Base-by-base conservation (phyloP, 2,329 filamentous ascomycete species). In the Sclerotinia minor region DNA sequence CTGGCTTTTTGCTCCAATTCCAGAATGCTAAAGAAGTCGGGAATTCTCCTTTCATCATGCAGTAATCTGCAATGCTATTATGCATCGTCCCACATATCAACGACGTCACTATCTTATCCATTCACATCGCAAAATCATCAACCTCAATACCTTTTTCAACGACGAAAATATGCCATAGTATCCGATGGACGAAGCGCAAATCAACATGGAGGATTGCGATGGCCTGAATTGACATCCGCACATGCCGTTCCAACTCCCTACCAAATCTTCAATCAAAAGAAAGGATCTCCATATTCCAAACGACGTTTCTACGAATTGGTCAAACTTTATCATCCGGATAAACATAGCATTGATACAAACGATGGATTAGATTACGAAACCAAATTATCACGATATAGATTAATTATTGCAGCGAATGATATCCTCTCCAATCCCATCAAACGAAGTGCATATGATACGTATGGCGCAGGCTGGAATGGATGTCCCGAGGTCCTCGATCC, bases 241-340 rank as follows among this genome's bases (percentile, higher is more conserved):
- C 73, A 74, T 44, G 61, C 69, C 4, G 67, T 77, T 24, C 77
- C 77, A 29, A 94, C 94, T 0, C 95, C 95, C 0, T 98, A 99
- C 80, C 92, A 98, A 75, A 92, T 99, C 76, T 89, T 98, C 75
- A 78, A 79, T 44, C 81, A 85, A 71, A 80, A 82, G 65, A 85
- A 81, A 73, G 81, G 82, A 68, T 87, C 87, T 19, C 85, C 87
- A 2, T 98, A 99, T 79, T 89, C 86, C 70, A 98, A 99, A 79
- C 81, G 84, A 54, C 87, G 87, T 69, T 99, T 93, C 83, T 95
- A 96, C 79, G 86, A 94, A 76, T 86, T 99, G 64, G 95, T 96
- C 68, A 99, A 98, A 81, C 83, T 96, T 58, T 99, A 99, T 80
- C 95, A 99, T 76, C 95, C 95, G 0, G 95, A 99, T 78, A 86